A percentile compares a stretch with the other conserved stretches of the same genome.
Conservation (phyloP, 2,329 filamentous ascomycete genomes). For the Cercospora sp. region DNA sequence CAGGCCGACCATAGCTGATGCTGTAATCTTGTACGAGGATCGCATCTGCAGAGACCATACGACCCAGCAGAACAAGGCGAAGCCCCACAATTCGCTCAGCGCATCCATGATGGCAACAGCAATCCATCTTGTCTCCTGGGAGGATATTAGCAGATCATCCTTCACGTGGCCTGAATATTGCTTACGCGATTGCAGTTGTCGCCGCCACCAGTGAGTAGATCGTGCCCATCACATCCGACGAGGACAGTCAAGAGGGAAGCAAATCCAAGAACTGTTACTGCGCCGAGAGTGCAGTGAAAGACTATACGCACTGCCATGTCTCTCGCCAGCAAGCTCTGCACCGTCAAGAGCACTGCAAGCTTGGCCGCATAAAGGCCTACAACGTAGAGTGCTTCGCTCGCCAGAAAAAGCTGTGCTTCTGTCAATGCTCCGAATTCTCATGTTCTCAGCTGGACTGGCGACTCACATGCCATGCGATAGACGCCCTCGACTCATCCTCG, state of each 20-base stretch:
- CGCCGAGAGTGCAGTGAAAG: constrained; percentile 15
- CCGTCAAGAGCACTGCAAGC: constrained; percentile 19
- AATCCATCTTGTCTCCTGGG: constrained; percentile 8
- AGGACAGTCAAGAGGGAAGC: constrained; percentile 14
- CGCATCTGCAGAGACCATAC: constrained; percentile 21
- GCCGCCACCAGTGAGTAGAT: background rate
- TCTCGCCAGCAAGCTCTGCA: constrained; percentile 14
- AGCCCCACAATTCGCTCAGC: constrained; percentile 18
- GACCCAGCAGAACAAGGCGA: constrained; percentile 18
- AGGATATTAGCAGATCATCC: background rate
- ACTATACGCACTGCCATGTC: constrained; percentile 18
- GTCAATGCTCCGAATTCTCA: background rate
- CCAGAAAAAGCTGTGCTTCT: constrained; percentile 14
- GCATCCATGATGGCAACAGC: constrained; percentile 17
- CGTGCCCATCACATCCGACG: constrained; percentile 14
- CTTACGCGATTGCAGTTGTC: constrained; percentile 1
- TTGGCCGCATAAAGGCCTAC: constrained; percentile 16
- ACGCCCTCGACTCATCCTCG: background rate
- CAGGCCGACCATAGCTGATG: constrained; percentile 17
- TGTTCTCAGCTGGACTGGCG: background rate
- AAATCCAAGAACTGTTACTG: constrained; percentile 9
- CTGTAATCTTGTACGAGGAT: constrained; percentile 16
- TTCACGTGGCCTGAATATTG: background rate
- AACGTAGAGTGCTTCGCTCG: constrained; percentile 20
- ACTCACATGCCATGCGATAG: constrained; percentile 19